Conservation (phyloP, 345 rosid species). For the Aegle marmelos region DNA sequence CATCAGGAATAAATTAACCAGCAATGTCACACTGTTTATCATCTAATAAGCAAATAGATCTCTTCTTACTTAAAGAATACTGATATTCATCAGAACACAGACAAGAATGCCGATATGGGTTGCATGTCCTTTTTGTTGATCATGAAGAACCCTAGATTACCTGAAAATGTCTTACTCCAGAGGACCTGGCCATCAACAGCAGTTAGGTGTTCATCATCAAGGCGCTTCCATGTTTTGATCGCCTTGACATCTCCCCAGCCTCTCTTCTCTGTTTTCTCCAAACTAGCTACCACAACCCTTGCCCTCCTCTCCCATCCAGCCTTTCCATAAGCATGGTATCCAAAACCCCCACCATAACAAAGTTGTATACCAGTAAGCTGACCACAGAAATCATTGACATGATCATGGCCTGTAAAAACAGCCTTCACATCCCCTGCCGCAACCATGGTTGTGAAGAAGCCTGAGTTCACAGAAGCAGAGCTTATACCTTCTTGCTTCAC, state of each 20-base stretch:
- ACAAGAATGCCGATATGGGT: not conserved
- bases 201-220: conserved; percentile 68
- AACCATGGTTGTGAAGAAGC: conserved; percentile 79
- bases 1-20: not conserved
- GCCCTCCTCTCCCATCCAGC: conserved; percentile 91
- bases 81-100: not conserved
- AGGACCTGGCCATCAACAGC: conserved; percentile 62
- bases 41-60: not conserved
- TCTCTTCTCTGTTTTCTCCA: conserved; percentile 56
- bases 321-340: conserved; percentile 94
- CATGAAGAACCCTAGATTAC: conserved; percentile 22
- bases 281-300: conserved; percentile 62
- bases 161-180: conserved; percentile 61
- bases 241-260: conserved; percentile 76
- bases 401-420: conserved; percentile 90
- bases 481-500: conserved; percentile 68
- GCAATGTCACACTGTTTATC: not conserved
- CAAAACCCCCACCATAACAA: conserved; percentile 92
- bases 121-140: not conserved
- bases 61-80: not conserved
- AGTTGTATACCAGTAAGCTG: conserved; percentile 61
- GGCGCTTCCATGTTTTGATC: conserved; percentile 88
- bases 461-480: conserved; percentile 74
- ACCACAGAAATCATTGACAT: conserved; percentile 84
- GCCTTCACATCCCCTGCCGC: conserved; percentile 84